Evolutionary conservation across 306 rosid species (phyloP).

Genomic region (Citrullus colocynthis): DNA sequence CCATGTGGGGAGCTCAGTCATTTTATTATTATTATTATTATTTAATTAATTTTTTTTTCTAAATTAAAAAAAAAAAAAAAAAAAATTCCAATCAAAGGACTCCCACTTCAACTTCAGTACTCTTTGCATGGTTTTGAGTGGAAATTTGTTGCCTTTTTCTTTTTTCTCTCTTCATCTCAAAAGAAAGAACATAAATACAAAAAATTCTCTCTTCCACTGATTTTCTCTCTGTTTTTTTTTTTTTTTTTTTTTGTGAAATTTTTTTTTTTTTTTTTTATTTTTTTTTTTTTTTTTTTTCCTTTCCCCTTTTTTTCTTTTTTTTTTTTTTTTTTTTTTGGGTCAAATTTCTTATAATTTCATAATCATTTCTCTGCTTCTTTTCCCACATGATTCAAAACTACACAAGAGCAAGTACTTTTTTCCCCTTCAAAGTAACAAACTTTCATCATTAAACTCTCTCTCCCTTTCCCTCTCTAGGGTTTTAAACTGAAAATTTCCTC

Average conservation of each 20-base stretch:
- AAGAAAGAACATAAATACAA: background rate
- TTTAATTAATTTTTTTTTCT: background rate
- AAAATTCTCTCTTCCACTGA: background rate
- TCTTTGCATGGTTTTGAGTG: slow-evolving; percentile 10
- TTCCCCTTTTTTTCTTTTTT: slow-evolving; percentile 2
- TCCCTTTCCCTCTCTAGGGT: background rate
- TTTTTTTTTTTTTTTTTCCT: no score
- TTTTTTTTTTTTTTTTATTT: no score
- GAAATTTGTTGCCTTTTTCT: background rate
- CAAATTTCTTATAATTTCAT: slow-evolving; percentile 34
- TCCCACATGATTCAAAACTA: background rate
- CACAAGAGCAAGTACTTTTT: slow-evolving; percentile 3
- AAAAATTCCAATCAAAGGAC: background rate
- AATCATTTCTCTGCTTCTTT: slow-evolving; percentile 28
- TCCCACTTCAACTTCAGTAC: slow-evolving; percentile 6
- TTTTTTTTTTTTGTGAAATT: no score
- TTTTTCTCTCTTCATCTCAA: background rate
- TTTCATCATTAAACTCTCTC: slow-evolving; percentile 1
- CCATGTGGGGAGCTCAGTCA: background rate
- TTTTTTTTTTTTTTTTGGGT: background rate
- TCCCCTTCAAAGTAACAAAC: background rate
- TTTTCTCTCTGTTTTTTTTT: background rate
- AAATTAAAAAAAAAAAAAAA: background rate
- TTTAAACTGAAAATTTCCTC: background rate
- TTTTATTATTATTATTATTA: no score